Percentiles rank a stretch among this genome's conserved stretches.
These are phyloP conservation scores for Ogataea corticis DNA, from an alignment of 805 yeast species.

Conservation along the genomic window DNA sequence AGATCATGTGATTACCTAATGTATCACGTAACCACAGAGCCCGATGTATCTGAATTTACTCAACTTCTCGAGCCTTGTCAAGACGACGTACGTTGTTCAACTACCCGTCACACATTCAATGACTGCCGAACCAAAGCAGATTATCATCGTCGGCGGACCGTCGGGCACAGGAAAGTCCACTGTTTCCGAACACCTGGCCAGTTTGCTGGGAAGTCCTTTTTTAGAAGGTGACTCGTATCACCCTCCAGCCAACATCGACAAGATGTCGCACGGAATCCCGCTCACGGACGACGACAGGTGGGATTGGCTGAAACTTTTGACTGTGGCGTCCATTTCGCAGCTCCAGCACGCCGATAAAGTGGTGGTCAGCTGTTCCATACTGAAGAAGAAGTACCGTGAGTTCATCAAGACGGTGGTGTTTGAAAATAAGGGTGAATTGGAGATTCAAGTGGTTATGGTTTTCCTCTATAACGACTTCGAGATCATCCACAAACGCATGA, in stretches of 20 bases:
- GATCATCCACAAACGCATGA: slow-evolving; percentile 61
- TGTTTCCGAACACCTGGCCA: slow-evolving; percentile 55
- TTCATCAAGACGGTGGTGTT: slow-evolving; percentile 44
- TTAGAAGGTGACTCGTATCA: slow-evolving; percentile 88
- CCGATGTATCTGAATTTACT: no score
- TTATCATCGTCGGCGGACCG: slow-evolving; percentile 80
- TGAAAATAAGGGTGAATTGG: slow-evolving; percentile 4
- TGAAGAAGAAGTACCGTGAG: slow-evolving; percentile 74
- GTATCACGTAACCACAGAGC: no score
- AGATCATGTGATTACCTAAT: no score
- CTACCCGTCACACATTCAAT: no score
- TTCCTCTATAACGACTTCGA: slow-evolving; percentile 67
- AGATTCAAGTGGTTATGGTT: slow-evolving; percentile 54
- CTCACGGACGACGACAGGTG: slow-evolving; percentile 88
- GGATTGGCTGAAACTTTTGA: slow-evolving; percentile 75
- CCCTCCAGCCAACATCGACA: slow-evolving; percentile 66
- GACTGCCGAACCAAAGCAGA: no score
- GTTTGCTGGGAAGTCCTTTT: slow-evolving; percentile 50
- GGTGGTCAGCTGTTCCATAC: slow-evolving; percentile 82
- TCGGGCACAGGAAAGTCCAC: slow-evolving; percentile 96
- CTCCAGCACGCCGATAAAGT: slow-evolving; percentile 36
- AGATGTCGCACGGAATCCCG: slow-evolving; percentile 82
- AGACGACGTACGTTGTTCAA: no score
- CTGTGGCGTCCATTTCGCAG: slow-evolving; percentile 40
- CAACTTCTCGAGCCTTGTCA: no score